phyloP scores from a whole-genome alignment of 768 basidiomycete species.

The Xerocomellus intermedius region DNA sequence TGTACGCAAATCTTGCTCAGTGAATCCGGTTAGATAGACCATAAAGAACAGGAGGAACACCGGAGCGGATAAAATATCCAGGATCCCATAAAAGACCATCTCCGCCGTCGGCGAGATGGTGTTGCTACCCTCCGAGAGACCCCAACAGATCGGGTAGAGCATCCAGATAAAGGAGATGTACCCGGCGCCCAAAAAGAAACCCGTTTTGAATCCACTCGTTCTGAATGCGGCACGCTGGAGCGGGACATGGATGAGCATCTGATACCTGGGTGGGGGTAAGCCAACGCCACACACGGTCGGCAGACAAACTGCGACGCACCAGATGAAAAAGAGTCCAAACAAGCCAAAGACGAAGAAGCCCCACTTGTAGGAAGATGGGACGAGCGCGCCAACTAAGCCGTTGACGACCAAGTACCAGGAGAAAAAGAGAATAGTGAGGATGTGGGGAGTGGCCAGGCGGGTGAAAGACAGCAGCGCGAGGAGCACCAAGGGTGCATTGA shows the following conservation, averaged over 20 bases:
- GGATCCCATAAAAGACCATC: slow-evolving; percentile 56
- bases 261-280: slow-evolving; percentile 23
- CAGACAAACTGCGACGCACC: slow-evolving; percentile 33
- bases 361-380: slow-evolving; percentile 53
- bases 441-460: slow-evolving; percentile 46
- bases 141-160: slow-evolving; percentile 60
- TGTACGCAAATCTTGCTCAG: neutral
- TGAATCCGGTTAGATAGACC: slow-evolving; percentile 1
- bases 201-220: slow-evolving; percentile 20
- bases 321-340: slow-evolving; percentile 47
- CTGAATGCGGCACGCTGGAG: slow-evolving; percentile 20
- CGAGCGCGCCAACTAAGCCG: slow-evolving; percentile 51
- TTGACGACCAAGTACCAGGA: slow-evolving; percentile 44
- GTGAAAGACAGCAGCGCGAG: slow-evolving; percentile 46
- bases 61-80: slow-evolving; percentile 39
- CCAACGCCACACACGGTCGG: neutral
- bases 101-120: slow-evolving; percentile 49
- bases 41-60: slow-evolving; percentile 38
- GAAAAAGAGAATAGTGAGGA: slow-evolving; percentile 39
- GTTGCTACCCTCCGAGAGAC: slow-evolving; percentile 50
- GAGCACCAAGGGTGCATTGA: slow-evolving; percentile 53
- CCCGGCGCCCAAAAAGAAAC: slow-evolving; percentile 36
- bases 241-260: slow-evolving; percentile 28
- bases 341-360: slow-evolving; percentile 48
- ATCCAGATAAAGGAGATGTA: slow-evolving; percentile 55